Evolutionary conservation across 2,329 filamentous ascomycete genomes (phyloP).

Genomic region (Pseudogymnoascus sp.): DNA sequence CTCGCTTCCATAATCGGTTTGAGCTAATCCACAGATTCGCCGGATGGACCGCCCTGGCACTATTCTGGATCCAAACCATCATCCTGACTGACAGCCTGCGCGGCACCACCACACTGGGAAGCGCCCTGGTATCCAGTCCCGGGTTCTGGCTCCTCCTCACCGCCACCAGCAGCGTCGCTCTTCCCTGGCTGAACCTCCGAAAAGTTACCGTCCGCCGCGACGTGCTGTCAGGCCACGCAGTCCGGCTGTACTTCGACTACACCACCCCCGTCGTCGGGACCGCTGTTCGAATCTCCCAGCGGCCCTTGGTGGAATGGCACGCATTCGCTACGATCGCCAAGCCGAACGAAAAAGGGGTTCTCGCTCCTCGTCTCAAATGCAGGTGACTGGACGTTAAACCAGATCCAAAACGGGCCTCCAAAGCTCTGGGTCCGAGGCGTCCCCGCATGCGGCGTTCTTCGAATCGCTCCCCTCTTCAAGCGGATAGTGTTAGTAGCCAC

Average conservation of each 20-base stretch:
- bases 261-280: constrained; percentile 48
- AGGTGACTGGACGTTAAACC: constrained; percentile 62
- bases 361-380: constrained; percentile 64
- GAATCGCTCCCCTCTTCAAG: constrained; percentile 57
- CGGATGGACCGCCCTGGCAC: constrained; percentile 57
- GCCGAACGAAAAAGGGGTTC: constrained; percentile 46
- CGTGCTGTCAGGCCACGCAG: constrained; percentile 61
- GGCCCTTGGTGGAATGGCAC: constrained; percentile 63
- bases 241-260: constrained; percentile 61
- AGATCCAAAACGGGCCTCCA: constrained; percentile 52
- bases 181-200: constrained; percentile 66
- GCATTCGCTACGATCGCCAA: constrained; percentile 66
- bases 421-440: constrained; percentile 60
- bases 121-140: constrained; percentile 37
- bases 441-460: constrained; percentile 58
- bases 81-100: constrained; percentile 41
- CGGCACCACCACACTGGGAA: constrained; percentile 22
- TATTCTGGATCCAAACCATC: constrained; percentile 58
- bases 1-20: constrained; percentile 57
- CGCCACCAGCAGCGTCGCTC: constrained; percentile 56
- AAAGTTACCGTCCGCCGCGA: constrained; percentile 58
- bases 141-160: constrained; percentile 60
- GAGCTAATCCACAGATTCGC: constrained; percentile 64
- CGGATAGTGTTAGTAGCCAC: constrained; percentile 60
- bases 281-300: constrained; percentile 50